Base-by-base conservation (phyloP, 306 rosid species). In the Cicer chorassanicum region DNA sequence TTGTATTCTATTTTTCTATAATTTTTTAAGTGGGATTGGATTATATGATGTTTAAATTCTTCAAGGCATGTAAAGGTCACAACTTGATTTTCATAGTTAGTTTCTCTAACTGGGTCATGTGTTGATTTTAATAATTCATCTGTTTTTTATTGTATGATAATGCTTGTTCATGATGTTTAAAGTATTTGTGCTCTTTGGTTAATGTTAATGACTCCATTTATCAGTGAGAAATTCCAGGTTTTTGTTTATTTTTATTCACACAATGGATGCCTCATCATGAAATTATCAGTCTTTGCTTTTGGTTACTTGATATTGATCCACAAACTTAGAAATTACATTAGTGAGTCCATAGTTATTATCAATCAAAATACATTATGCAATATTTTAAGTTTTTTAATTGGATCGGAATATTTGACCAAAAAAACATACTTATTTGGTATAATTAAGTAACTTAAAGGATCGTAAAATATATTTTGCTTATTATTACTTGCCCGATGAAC, bases 41-140 rank as follows among this genome's bases (percentile, higher is more conserved):
- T 71, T 70, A 9, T 56, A 49, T 62, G 34, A n/a, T 60, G 62
- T 67, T 59, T 16, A 60, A 8, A 42, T 16, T 78, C 50, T 71
- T 5, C 7, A 48, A 34, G 38, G 34, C 36, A 1, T 73, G 53
- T 48, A 78, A 59, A 78, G 39, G 13, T 6, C 8, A 48, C 6
- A 42, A 53, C 64, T 67, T 82, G 4, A 18, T 54, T 18, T 18
- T 44, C 41, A 14, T 65, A 21, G 9, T 78, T 65, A 29, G 3
- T 55, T 70, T 55, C 68, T 76, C 48, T 15, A 43, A 39, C 15
- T 59, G 41, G 71, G 41, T 80, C 16, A 14, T 3, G 12, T 36
- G 16, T 53, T 69, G 19, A 61, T 69, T 75, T 73, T 21, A 38
- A 4, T 21, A 38, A 18, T 51, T 43, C 8, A 59, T 40, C 16